Evolutionary conservation across 2,329 filamentous ascomycete genomes (phyloP), one percentile per base, ranked within the genome.

Genomic region (Shiraia sp.): DNA sequence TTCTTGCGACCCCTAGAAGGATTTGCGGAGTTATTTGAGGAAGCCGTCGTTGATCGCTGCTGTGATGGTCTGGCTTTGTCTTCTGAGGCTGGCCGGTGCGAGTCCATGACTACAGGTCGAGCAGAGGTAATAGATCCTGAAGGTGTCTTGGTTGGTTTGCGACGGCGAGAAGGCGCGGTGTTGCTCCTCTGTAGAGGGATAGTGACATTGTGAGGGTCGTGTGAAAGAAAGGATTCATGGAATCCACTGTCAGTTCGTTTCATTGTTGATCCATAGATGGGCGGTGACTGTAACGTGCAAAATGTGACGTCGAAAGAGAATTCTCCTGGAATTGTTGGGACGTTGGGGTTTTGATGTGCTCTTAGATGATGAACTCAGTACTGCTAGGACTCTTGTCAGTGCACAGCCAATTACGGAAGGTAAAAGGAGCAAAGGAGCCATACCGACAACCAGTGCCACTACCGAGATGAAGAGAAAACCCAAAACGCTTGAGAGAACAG

Each of bases 191-290:
- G 50, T 24, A 59, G 29, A 22, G 44, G 32, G 26, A 38, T 13
- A 47, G 33, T 40, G 42, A 50, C 47, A 32, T 54, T 33, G 24
- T 57, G 47, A 41, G 43, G 29, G 19, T 40, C 32, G n/a, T 59
- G 51, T 33, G 49, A 41, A 27, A 36, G 41, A 47, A 53, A 47
- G 31, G 57, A 55, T 39, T 58, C 56, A 30, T 59, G 53, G 48
- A 62, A 63, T 50, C 56, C 64, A 47, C 64, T 68, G 46, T 69
- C 64, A 35, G 51, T 52, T 42, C 65, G 63, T 41, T 59, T 53
- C 63, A 69, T 69, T 49, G 45, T 57, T 36, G 51, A 49, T 52
- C 42, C 55, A 57, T 64, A 35, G 45, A 55, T 46, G 34, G 40
- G 33, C 42, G 39, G 40, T 50, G 44, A 42, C 41, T 45, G 36